Conservation (phyloP, 2,329 filamentous ascomycete species). For the Fusarium pseudonygamai region DNA sequence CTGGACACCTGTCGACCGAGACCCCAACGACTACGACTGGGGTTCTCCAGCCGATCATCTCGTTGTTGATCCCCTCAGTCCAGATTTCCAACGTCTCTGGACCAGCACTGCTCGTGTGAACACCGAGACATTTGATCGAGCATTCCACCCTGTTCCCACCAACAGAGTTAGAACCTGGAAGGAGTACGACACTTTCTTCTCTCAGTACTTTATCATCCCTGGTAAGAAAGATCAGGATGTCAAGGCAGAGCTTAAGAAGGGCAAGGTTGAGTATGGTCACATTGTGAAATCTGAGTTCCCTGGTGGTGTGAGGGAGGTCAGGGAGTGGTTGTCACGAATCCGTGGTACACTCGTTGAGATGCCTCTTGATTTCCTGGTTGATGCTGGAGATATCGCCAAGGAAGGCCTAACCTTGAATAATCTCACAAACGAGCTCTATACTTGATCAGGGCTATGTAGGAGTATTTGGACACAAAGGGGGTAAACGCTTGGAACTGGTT, state of each 20-base stretch:
- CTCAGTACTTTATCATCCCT: conserved; percentile 70
- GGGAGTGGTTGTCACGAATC: conserved; percentile 72
- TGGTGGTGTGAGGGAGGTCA: conserved; percentile 76
- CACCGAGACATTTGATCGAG: conserved; percentile 80
- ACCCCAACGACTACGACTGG: conserved; percentile 78
- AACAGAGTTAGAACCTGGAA: conserved; percentile 76
- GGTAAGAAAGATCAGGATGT: conserved; percentile 63
- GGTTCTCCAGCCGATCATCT: conserved; percentile 72
- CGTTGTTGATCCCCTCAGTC: conserved; percentile 78
- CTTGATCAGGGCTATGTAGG: conserved; percentile 46
- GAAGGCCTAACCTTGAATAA: conserved; percentile 78
- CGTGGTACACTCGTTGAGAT: conserved; percentile 85
- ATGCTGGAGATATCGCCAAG: conserved; percentile 82
- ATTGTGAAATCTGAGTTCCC: conserved; percentile 83
- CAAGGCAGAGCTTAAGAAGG: conserved; percentile 54
- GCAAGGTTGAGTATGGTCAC: conserved; percentile 84
- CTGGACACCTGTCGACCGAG: conserved; percentile 76
- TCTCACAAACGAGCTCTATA: conserved; percentile 78
- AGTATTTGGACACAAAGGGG: neutral
- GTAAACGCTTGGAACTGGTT: neutral
- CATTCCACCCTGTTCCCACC: conserved; percentile 83
- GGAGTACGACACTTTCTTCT: conserved; percentile 78
- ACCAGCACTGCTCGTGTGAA: conserved; percentile 76
- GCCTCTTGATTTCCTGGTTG: conserved; percentile 87
- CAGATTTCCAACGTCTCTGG: conserved; percentile 78